A percentile compares a stretch with the other conserved stretches of the same genome.
These are phyloP conservation scores for Rosa hybrid DNA, from an alignment of 331 rosid species.

Conservation along the genomic window DNA sequence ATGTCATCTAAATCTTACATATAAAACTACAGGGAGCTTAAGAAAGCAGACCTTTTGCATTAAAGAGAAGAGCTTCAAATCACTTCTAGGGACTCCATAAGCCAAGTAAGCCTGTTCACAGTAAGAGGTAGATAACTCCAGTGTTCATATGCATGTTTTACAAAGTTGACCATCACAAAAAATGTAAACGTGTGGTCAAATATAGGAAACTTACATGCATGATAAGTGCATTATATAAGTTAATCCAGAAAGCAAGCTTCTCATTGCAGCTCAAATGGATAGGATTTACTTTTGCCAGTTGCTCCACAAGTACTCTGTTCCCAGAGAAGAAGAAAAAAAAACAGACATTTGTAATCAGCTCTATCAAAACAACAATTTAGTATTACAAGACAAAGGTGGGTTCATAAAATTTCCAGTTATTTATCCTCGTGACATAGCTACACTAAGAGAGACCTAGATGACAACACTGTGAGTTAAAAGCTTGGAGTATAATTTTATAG, in stretches of 20 bases:
- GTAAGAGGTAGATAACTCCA: background rate
- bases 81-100: slow-evolving; percentile 83
- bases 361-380: slow-evolving; percentile 6
- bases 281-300: slow-evolving; percentile 72
- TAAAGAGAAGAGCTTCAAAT: slow-evolving; percentile 71
- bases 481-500: background rate
- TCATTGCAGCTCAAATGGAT: slow-evolving; percentile 56
- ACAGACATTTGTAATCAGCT: slow-evolving; percentile 9
- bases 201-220: slow-evolving; percentile 60
- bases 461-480: background rate
- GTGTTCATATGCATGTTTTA: slow-evolving; percentile 1
- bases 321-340: background rate
- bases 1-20: background rate
- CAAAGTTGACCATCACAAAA: background rate
- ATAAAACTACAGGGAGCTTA: background rate
- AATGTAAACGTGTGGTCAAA: background rate
- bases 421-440: background rate
- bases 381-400: background rate
- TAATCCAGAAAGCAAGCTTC: slow-evolving; percentile 79
- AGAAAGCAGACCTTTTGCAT: slow-evolving; percentile 67
- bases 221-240: slow-evolving; percentile 69
- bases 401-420: background rate
- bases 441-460: background rate
- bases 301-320: slow-evolving; percentile 74
- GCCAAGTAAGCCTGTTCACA: slow-evolving; percentile 71